Percentiles rank a stretch among this genome's conserved stretches.
phyloP scores from a whole-genome alignment of 2,329 filamentous ascomycete genomes.

The Cercospora sojina region DNA sequence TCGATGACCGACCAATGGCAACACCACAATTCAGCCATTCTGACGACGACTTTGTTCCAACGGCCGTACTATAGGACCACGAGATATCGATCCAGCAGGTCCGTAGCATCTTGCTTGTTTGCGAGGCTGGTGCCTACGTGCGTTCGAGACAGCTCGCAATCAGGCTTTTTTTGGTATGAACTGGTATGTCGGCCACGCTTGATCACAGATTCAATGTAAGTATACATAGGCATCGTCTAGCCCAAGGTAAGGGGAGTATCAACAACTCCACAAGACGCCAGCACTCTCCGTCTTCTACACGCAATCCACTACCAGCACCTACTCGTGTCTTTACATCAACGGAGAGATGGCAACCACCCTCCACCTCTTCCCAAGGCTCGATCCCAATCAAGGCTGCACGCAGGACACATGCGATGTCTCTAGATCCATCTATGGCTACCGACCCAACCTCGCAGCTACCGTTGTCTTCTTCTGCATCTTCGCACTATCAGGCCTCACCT shows the following conservation, averaged over 20 bases:
- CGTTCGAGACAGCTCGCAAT: neutral
- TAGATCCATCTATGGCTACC: slow-evolving; percentile 37
- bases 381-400: slow-evolving; percentile 34
- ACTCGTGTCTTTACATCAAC: neutral
- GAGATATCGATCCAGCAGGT: neutral
- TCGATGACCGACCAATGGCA: neutral
- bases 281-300: neutral
- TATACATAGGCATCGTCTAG: neutral
- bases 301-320: neutral
- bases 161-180: neutral
- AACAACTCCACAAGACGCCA: neutral
- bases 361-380: slow-evolving; percentile 24
- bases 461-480: slow-evolving; percentile 43
- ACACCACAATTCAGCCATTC: neutral
- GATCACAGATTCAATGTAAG: too few relatives aligned
- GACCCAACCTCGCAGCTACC: slow-evolving; percentile 41
- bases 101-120: neutral
- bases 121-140: neutral
- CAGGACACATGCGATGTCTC: slow-evolving; percentile 29
- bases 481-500: slow-evolving; percentile 35
- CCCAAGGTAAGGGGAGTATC: neutral
- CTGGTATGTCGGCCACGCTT: neutral
- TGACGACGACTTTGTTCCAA: neutral
- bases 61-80: slow-evolving; percentile 1
- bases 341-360: slow-evolving; percentile 12